phyloP scores from a whole-genome alignment of 2,329 filamentous ascomycete genomes.

The Emergomyces pasteurianus region DNA sequence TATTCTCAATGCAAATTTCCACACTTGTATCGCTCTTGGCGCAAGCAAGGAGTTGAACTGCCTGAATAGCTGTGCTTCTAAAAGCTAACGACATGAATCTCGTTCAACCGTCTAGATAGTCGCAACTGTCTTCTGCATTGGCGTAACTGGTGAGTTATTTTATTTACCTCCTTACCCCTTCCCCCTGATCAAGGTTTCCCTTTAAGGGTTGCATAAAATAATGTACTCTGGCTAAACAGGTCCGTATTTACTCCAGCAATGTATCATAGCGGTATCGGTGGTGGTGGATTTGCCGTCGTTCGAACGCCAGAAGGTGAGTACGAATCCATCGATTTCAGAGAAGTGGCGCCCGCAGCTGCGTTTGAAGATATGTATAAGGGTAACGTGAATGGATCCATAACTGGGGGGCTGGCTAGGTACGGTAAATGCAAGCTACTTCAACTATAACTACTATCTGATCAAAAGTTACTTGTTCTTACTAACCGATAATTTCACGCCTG shows the following conservation, averaged over 20 bases:
- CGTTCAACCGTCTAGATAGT: constrained; percentile 39
- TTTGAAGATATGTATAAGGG: constrained; percentile 74
- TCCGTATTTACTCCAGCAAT: constrained; percentile 36
- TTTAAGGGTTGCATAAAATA: no score
- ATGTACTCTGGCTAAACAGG: not conserved
- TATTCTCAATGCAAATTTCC: not conserved
- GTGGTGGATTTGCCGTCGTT: constrained; percentile 82
- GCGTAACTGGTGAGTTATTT: constrained; percentile 46
- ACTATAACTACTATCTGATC: no score
- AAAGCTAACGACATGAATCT: not conserved
- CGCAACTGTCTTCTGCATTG: constrained; percentile 62
- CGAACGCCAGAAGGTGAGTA: constrained; percentile 61
- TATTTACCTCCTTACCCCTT: not conserved
- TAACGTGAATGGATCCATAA: constrained; percentile 54
- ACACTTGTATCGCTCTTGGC: not conserved
- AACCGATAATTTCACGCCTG: not conserved
- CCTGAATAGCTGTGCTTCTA: not conserved
- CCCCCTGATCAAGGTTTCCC: no score
- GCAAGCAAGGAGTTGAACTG: not conserved
- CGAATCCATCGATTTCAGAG: constrained; percentile 81
- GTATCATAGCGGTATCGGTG: constrained; percentile 72
- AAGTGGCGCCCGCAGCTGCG: constrained; percentile 72
- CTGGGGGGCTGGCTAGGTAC: constrained; percentile 57
- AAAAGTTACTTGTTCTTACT: not conserved
- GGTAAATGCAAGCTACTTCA: constrained; percentile 1